Percentiles rank a stretch among this genome's conserved stretches.
Conservation (phyloP, 306 rosid genomes). For the Quercus robur region DNA sequence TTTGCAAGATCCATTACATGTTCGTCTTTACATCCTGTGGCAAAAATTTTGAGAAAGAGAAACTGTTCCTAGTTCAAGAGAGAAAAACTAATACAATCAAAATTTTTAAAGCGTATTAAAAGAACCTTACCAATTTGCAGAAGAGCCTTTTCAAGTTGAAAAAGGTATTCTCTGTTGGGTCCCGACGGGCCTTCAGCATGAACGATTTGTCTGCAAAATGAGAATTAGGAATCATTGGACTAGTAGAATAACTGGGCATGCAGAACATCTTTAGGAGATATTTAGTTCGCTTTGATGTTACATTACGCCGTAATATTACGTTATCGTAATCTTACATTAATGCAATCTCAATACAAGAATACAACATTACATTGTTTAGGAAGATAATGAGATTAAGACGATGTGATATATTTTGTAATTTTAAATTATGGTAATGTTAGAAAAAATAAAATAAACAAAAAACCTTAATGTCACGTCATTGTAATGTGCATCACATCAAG, state of each 20-base stretch:
- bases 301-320: too few relatives aligned
- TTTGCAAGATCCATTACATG: conserved; percentile 77
- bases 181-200: conserved; percentile 84
- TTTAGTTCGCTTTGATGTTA: too few relatives aligned
- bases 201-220: conserved; percentile 59
- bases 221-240: background rate
- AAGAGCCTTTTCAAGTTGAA: conserved; percentile 78
- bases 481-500: too few relatives aligned
- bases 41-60: background rate
- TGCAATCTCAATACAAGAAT: too few relatives aligned
- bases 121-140: conserved; percentile 54
- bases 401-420: too few relatives aligned
- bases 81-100: conserved; percentile 5
- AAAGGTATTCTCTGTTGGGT: conserved; percentile 84
- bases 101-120: background rate
- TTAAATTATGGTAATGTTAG: too few relatives aligned
- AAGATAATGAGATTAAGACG: too few relatives aligned
- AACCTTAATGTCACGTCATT: too few relatives aligned
- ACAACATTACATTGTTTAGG: too few relatives aligned
- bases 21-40: conserved; percentile 57
- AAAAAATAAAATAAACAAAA: too few relatives aligned
- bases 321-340: too few relatives aligned
- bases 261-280: background rate
- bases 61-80: background rate
- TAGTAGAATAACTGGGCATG: conserved; percentile 2